A percentile compares a stretch with the other conserved stretches of the same genome.
Evolutionary conservation across 2,329 filamentous ascomycete species (phyloP).

Genomic region (Hirsutella rhossiliensis): DNA sequence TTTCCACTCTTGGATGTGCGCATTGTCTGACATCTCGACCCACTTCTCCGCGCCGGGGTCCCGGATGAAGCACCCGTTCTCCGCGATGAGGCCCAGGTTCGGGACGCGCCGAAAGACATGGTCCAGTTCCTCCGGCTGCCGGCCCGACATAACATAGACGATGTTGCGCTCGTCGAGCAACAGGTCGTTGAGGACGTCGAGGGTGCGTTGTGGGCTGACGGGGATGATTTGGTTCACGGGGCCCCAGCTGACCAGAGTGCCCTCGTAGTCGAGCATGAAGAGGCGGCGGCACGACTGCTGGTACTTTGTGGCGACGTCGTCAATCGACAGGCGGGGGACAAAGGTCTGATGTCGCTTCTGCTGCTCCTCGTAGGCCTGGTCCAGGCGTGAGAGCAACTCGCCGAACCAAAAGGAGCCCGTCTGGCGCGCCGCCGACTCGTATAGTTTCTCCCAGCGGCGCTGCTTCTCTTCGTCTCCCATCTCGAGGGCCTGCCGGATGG

Average conservation of each 20-base stretch:
- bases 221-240: constrained; percentile 75
- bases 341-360: constrained; percentile 73
- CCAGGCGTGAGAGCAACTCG: constrained; percentile 59
- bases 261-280: constrained; percentile 90
- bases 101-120: constrained; percentile 74
- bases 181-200: constrained; percentile 73
- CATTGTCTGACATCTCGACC: constrained; percentile 64
- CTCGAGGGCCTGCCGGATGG: constrained; percentile 72
- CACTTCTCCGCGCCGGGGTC: constrained; percentile 57
- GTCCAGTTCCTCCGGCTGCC: constrained; percentile 78
- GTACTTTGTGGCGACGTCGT: constrained; percentile 54
- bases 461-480: constrained; percentile 67
- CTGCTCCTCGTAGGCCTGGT: constrained; percentile 72
- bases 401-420: constrained; percentile 80
- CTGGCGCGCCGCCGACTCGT: constrained; percentile 62
- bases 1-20: constrained; percentile 68
- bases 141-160: constrained; percentile 89
- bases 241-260: constrained; percentile 79
- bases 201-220: constrained; percentile 70
- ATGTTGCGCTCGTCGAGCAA: constrained; percentile 69
- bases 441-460: constrained; percentile 60
- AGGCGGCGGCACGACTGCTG: constrained; percentile 53
- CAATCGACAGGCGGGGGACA: constrained; percentile 71
- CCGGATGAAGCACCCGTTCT: constrained; percentile 87
- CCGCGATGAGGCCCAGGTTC: constrained; percentile 78